phyloP scores from a whole-genome alignment of 1,139 yeast species.

The Starmera stellimalicola region DNA sequence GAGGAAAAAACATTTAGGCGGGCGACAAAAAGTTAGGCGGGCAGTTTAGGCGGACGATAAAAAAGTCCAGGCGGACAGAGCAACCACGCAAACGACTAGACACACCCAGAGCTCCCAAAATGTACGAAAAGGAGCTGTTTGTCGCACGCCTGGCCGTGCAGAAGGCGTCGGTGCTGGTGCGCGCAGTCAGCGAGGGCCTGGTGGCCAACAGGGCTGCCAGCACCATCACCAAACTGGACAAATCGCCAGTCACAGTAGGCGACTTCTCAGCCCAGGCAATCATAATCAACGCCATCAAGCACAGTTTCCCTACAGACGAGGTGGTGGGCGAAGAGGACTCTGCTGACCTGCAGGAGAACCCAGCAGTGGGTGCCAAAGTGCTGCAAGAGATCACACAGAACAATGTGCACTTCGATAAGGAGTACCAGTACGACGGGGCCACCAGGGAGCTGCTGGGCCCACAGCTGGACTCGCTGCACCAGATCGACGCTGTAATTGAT shows the following conservation, averaged over 20 bases:
- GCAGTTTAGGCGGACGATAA: too few species aligned
- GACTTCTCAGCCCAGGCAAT: slow-evolving; percentile 96
- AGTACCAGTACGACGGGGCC: slow-evolving; percentile 16
- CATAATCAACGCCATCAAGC: slow-evolving; percentile 70
- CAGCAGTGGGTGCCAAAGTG: slow-evolving; percentile 39
- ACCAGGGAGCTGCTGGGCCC: slow-evolving; percentile 14
- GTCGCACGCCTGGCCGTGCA: slow-evolving; percentile 87
- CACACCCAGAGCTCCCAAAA: too few species aligned
- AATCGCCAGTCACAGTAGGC: slow-evolving; percentile 93
- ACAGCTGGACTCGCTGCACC: slow-evolving; percentile 32
- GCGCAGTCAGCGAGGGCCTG: slow-evolving; percentile 60
- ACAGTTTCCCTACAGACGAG: slow-evolving; percentile 74
- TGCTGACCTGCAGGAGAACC: slow-evolving; percentile 42
- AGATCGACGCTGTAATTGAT: slow-evolving; percentile 62
- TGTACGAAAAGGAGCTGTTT: slow-evolving; percentile 46
- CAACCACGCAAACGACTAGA: too few species aligned
- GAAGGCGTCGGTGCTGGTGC: slow-evolving; percentile 74
- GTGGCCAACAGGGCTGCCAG: slow-evolving; percentile 43
- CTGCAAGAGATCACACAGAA: slow-evolving; percentile 35
- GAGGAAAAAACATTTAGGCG: too few species aligned
- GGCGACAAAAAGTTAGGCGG: too few species aligned
- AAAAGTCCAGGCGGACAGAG: too few species aligned
- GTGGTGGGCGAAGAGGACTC: slow-evolving; percentile 96
- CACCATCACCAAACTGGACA: slow-evolving; percentile 76
- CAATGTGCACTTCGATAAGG: slow-evolving; percentile 24